Conservation (phyloP, 306 rosid genomes). For the Morella rubra region DNA sequence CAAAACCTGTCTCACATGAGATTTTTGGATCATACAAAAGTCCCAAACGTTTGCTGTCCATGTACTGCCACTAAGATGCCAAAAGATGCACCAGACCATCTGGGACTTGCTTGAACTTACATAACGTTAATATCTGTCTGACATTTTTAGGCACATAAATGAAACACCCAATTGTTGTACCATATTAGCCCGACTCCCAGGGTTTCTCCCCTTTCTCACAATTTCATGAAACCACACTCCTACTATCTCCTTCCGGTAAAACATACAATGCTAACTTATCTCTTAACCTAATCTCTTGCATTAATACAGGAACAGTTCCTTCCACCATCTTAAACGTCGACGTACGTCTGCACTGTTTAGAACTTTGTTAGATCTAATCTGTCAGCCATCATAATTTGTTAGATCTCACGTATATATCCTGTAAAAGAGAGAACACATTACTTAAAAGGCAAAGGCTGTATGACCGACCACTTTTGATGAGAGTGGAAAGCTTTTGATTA, state of each 20-base stretch:
- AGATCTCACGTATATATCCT: not conserved
- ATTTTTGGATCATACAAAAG: not conserved
- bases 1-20: not conserved
- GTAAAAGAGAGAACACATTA: not conserved
- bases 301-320: not conserved
- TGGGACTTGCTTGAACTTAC: not conserved
- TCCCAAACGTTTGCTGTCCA: not conserved
- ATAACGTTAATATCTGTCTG: not conserved
- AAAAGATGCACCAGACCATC: constrained; percentile 1
- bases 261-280: not conserved
- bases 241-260: not conserved
- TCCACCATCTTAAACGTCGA: too few species aligned
- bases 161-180: not conserved
- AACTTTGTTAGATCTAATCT: not conserved
- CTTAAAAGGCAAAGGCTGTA: not conserved
- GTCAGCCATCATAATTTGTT: not conserved
- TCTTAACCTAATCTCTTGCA: not conserved
- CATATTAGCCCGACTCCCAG: not conserved
- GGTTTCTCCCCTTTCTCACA: not conserved
- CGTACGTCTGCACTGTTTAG: too few species aligned
- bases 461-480: not conserved
- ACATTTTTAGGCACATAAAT: not conserved
- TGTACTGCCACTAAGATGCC: not conserved
- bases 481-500: not conserved
- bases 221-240: not conserved